These are phyloP conservation scores for Phialophora tarda DNA, from an alignment of 2,329 filamentous ascomycete species.

Conservation along the genomic window DNA sequence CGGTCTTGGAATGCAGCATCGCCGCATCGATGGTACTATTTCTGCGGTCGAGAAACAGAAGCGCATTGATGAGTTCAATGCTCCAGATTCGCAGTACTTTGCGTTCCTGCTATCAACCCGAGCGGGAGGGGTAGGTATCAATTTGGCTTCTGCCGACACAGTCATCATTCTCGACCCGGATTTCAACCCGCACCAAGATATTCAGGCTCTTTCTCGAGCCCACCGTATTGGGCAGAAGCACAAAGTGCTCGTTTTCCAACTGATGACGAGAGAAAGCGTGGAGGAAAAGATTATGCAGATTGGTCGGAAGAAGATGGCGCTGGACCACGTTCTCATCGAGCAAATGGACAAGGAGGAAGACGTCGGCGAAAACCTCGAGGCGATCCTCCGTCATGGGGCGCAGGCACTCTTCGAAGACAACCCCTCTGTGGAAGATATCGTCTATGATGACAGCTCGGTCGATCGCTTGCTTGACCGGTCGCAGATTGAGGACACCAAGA, in stretches of 20 bases:
- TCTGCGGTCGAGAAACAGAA: conserved; percentile 87
- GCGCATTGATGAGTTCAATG: conserved; percentile 92
- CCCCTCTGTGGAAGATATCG: conserved; percentile 70
- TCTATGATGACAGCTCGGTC: conserved; percentile 81
- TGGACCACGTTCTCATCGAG: conserved; percentile 94
- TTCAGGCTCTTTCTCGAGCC: conserved; percentile 91
- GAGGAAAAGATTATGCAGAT: conserved; percentile 98
- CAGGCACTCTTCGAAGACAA: conserved; percentile 82
- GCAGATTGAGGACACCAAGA: conserved; percentile 73
- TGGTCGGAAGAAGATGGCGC: conserved; percentile 91
- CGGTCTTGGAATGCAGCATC: conserved; percentile 73
- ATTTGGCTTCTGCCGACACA: conserved; percentile 93
- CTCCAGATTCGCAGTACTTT: conserved; percentile 79
- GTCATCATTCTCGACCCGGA: conserved; percentile 97
- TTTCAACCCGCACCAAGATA: conserved; percentile 97
- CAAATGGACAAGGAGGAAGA: conserved; percentile 85
- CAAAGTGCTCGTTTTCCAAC: conserved; percentile 92
- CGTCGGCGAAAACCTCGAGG: conserved; percentile 78
- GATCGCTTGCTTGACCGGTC: conserved; percentile 89
- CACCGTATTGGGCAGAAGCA: conserved; percentile 96
- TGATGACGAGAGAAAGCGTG: conserved; percentile 85
- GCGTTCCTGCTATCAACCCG: conserved; percentile 92
- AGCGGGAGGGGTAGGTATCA: conserved; percentile 95
- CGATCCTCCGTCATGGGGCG: conserved; percentile 85
- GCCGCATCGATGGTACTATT: conserved; percentile 85